These are phyloP conservation scores for Stramenopiles sp. DNA, from an alignment of 352 stramenopile genomes.

Conservation along the genomic window DNA sequence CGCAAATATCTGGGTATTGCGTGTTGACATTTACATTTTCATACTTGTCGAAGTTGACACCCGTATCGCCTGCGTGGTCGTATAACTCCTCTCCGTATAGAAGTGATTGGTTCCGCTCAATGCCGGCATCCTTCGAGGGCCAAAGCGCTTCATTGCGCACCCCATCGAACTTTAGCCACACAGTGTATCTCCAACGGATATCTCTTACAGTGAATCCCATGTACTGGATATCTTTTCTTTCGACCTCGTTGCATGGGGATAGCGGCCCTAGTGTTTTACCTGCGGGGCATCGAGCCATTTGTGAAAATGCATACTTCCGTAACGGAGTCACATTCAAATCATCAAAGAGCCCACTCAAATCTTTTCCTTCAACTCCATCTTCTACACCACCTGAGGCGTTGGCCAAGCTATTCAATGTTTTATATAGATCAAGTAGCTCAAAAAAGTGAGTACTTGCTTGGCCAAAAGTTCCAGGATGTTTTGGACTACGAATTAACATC, in stretches of 20 bases:
- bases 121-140: neutral
- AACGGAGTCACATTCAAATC: neutral
- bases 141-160: conserved; percentile 9
- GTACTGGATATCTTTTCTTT: no score
- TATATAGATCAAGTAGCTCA: neutral
- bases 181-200: conserved; percentile 17
- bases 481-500: conserved; percentile 17
- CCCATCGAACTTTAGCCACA: conserved; percentile 15
- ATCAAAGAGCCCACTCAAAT: no score
- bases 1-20: neutral
- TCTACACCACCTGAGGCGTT: no score
- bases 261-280: neutral
- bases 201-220: conserved; percentile 19
- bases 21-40: conserved; percentile 15
- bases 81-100: conserved; percentile 18
- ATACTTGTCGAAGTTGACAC: neutral
- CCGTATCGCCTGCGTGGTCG: conserved; percentile 13
- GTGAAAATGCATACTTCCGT: neutral
- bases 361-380: no score
- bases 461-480: neutral
- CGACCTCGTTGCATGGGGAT: conserved; percentile 12
- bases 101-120: no score
- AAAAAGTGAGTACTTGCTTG: neutral
- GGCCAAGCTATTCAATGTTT: neutral
- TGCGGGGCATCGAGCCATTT: neutral